phyloP scores from a whole-genome alignment of 2,329 filamentous ascomycete species.

The Trematosphaeria pertusa region DNA sequence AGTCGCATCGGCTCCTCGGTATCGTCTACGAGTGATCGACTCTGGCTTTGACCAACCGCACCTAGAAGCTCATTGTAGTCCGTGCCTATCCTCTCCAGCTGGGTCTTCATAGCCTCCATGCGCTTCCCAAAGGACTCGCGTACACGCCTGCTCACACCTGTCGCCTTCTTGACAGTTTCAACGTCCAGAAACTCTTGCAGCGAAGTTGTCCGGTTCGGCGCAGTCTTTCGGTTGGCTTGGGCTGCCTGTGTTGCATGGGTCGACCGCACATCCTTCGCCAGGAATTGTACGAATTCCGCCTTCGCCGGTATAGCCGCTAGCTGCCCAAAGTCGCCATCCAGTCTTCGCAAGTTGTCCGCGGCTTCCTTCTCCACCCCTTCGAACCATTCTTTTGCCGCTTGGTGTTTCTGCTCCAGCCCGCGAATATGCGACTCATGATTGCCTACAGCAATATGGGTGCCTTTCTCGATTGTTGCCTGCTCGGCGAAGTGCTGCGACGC shows the following conservation, averaged over 20 bases:
- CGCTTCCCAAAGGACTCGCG: conserved; percentile 68
- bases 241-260: conserved; percentile 30
- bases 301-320: conserved; percentile 71
- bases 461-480: conserved; percentile 78
- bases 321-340: conserved; percentile 72
- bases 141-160: conserved; percentile 68
- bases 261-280: conserved; percentile 43
- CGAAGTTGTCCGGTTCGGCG: conserved; percentile 27
- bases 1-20: conserved; percentile 71
- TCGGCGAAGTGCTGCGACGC: conserved; percentile 73
- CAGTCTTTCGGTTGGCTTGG: conserved; percentile 30
- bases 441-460: conserved; percentile 81
- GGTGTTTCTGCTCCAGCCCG: conserved; percentile 73
- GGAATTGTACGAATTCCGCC: conserved; percentile 65
- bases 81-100: conserved; percentile 50
- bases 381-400: conserved; percentile 74
- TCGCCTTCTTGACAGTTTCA: conserved; percentile 75
- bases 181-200: conserved; percentile 70
- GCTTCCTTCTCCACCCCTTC: conserved; percentile 73
- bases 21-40: conserved; percentile 63
- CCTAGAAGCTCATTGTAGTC: conserved; percentile 54
- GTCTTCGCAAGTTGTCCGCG: conserved; percentile 66
- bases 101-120: conserved; percentile 50
- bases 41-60: conserved; percentile 54
- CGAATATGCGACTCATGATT: conserved; percentile 81